Base-by-base conservation (phyloP, 2,329 filamentous ascomycete species). In the Lojkania enalia region DNA sequence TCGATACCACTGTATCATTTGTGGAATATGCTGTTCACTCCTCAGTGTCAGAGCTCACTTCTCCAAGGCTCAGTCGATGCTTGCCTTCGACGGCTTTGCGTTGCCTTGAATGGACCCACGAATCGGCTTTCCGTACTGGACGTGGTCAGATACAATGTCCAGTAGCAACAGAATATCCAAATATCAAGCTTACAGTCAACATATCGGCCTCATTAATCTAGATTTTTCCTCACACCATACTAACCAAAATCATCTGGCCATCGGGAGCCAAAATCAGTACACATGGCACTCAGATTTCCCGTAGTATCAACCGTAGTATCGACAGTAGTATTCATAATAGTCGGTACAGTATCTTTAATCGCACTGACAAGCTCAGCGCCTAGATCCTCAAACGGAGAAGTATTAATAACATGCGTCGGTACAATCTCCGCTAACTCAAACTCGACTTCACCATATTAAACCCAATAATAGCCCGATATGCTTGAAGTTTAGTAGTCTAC, bases 261-360 rank as follows among this genome's bases (percentile, higher is more conserved):
- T 70, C 70, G 20, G 71, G 71, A 11, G 73, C 61, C 4, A 76
- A 70, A 23, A 70, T 70, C 2, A 73, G 64, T 2, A 78, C 48
- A 1, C 69, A 71, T 3, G 72, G 72, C 6, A 72, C 62, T 13
- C 79, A 60, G 44, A 79, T 48, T 29, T 70, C 46, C 27, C 71
- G 62, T 0, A 71, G 70, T 0, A n/a, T n/a, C n/a, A n/a, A 75
- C 79, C 1, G 75, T 80, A 0, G 77, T 79, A 42, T 81, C 78
- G 39, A 81, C 67, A 3, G 69, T 69, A 23, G 78, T 63, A 2
- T 71, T 74, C 0, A 74, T 67, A 0, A 77, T 77, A 0, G 70
- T 47, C 0, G 53, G 48, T 0, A 66, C 64, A 3, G 72, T 49
- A 4, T 66, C 64, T 14, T 60, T 54, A 14, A 77, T 61, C 2